phyloP scores from a whole-genome alignment of 2,329 filamentous ascomycete genomes.

The Hypoxylon rubiginosum region DNA sequence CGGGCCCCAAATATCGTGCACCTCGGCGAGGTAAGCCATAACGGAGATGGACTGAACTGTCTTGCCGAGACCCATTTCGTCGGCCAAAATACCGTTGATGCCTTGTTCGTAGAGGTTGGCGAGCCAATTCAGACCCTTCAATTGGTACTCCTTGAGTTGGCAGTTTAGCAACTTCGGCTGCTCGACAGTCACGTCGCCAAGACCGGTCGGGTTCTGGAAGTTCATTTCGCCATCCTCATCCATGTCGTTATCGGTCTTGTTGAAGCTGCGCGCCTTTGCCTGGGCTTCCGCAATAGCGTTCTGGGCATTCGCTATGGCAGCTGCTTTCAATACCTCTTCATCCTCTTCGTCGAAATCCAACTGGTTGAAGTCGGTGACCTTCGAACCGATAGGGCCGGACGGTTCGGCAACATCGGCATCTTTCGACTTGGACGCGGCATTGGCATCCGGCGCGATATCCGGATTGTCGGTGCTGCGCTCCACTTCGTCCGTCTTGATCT shows the following conservation, averaged over 20 bases:
- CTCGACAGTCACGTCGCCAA: conserved; percentile 93
- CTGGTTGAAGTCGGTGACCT: conserved; percentile 94
- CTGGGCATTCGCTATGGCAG: conserved; percentile 95
- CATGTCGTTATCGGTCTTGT: conserved; percentile 77
- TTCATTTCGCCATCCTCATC: conserved; percentile 98
- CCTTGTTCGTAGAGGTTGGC: conserved; percentile 99
- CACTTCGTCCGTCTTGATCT: conserved; percentile 97
- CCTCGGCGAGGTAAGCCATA: conserved; percentile 98
- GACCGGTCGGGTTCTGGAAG: conserved; percentile 97
- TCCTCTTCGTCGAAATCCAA: conserved; percentile 97
- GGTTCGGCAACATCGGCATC: conserved; percentile 66
- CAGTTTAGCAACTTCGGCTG: conserved; percentile 95
- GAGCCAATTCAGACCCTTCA: conserved; percentile 99
- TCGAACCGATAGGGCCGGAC: conserved; percentile 68
- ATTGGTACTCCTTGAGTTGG: conserved; percentile 97
- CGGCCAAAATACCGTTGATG: conserved; percentile 98
- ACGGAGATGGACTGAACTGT: conserved; percentile 99
- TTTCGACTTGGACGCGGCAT: conserved; percentile 56
- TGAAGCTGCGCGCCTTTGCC: conserved; percentile 92
- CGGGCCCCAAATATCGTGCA: conserved; percentile 98
- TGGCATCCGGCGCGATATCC: conserved; percentile 72
- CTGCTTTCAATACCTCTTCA: conserved; percentile 82
- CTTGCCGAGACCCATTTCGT: conserved; percentile 99
- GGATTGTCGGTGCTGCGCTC: conserved; percentile 89
- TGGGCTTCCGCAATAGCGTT: conserved; percentile 95